phyloP scores from a whole-genome alignment of 768 basidiomycete species.

The Epithele typhae region DNA sequence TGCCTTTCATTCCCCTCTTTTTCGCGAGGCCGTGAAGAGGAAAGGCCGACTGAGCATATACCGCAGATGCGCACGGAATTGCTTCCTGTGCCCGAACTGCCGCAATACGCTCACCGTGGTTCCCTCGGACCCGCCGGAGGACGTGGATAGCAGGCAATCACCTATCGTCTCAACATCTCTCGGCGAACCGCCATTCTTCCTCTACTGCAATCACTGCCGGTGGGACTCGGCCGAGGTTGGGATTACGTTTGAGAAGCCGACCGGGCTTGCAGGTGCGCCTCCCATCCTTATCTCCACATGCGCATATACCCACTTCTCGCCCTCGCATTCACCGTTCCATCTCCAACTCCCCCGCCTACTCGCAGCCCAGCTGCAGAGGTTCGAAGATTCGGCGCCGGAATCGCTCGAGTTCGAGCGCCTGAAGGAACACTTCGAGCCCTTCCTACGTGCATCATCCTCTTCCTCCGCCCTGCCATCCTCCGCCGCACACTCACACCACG shows the following conservation, averaged over 20 bases:
- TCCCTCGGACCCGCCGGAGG: conserved; percentile 76
- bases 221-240: conserved; percentile 94
- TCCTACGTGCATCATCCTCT: conserved; percentile 81
- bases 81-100: conserved; percentile 95
- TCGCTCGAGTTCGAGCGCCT: conserved; percentile 88
- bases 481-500: conserved; percentile 63
- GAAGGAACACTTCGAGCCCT: conserved; percentile 96
- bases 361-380: conserved; percentile 85
- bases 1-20: neutral
- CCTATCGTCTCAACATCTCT: conserved; percentile 51
- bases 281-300: too few species aligned
- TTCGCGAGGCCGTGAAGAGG: neutral
- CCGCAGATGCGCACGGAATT: conserved; percentile 93
- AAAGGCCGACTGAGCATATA: neutral
- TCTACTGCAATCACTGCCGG: conserved; percentile 88
- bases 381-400: conserved; percentile 81
- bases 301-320: too few species aligned
- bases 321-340: too few species aligned
- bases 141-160: conserved; percentile 47
- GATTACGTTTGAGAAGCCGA: conserved; percentile 94
- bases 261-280: conserved; percentile 81
- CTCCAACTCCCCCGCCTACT: too few species aligned
- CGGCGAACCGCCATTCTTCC: conserved; percentile 85
- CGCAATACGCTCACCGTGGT: conserved; percentile 86
- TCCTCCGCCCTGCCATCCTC: conserved; percentile 57